phyloP scores from a whole-genome alignment of 768 basidiomycete species.

The Trametopsis cervina region DNA sequence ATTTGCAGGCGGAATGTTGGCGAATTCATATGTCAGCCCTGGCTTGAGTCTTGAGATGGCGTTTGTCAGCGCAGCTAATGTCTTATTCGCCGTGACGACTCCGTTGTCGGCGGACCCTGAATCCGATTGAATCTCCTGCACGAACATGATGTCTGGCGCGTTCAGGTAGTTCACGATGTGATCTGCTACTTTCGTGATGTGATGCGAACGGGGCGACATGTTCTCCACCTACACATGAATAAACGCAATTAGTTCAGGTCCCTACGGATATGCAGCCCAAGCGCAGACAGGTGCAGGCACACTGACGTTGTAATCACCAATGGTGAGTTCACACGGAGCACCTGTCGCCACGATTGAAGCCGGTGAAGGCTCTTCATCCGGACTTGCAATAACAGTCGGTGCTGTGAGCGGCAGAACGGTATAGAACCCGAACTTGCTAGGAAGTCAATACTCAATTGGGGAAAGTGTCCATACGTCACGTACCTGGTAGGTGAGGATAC shows the following conservation, averaged over 20 bases:
- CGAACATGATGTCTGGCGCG: conserved; percentile 51
- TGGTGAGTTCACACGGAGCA: conserved; percentile 38
- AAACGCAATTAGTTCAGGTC: neutral
- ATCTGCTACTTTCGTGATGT: conserved; percentile 40
- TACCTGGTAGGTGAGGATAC: conserved; percentile 48
- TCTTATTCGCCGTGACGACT: conserved; percentile 44
- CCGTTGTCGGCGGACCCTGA: conserved; percentile 47
- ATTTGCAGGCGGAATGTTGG: conserved; percentile 45
- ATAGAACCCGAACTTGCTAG: conserved; percentile 37
- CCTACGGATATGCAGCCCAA: neutral
- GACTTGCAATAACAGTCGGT: conserved; percentile 36
- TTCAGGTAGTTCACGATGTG: conserved; percentile 45
- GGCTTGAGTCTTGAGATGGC: conserved; percentile 38
- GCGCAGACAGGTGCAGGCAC: neutral
- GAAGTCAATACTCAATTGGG: neutral
- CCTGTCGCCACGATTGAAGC: conserved; percentile 30
- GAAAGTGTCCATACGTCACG: neutral
- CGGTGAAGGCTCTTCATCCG: conserved; percentile 28
- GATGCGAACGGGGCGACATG: conserved; percentile 40
- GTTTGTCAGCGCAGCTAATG: conserved; percentile 39
- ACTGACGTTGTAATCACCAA: conserved; percentile 56
- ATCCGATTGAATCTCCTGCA: conserved; percentile 63
- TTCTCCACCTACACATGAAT: conserved; percentile 41
- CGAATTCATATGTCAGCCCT: conserved; percentile 40
- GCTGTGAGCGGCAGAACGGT: conserved; percentile 53